Conservation (phyloP, 2,329 filamentous ascomycete genomes). For the Ceratocystis lukuohia region DNA sequence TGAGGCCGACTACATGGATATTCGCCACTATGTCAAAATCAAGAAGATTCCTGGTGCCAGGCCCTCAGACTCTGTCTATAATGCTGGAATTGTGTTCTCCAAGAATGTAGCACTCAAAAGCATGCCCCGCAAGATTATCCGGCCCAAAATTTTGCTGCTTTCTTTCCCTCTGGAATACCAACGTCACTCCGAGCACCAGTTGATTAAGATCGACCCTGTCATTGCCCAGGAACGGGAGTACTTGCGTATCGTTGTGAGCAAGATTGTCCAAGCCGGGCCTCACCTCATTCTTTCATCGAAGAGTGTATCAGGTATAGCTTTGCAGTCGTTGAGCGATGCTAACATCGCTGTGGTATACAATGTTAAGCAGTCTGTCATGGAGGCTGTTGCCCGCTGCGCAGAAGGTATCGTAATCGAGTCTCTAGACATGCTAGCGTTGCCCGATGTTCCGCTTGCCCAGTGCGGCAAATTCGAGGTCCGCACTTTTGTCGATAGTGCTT, state of each 20-base stretch:
- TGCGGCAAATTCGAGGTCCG: slow-evolving; percentile 88
- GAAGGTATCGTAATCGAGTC: slow-evolving; percentile 89
- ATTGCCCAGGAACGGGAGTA: slow-evolving; percentile 96
- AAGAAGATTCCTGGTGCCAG: slow-evolving; percentile 90
- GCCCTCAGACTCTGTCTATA: slow-evolving; percentile 86
- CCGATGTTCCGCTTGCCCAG: slow-evolving; percentile 59
- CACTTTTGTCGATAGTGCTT: slow-evolving; percentile 72
- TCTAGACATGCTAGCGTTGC: slow-evolving; percentile 73
- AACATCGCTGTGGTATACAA: slow-evolving; percentile 92
- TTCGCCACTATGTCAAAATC: slow-evolving; percentile 90
- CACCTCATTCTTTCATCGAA: slow-evolving; percentile 84
- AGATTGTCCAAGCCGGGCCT: slow-evolving; percentile 74
- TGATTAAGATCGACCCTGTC: slow-evolving; percentile 95
- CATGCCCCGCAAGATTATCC: slow-evolving; percentile 75
- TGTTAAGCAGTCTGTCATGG: slow-evolving; percentile 89
- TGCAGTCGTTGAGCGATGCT: slow-evolving; percentile 76
- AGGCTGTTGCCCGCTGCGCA: slow-evolving; percentile 83
- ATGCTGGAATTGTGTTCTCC: slow-evolving; percentile 91
- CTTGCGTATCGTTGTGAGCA: slow-evolving; percentile 75
- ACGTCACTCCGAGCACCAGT: slow-evolving; percentile 67
- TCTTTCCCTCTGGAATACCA: slow-evolving; percentile 95
- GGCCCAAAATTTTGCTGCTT: slow-evolving; percentile 80
- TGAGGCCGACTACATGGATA: slow-evolving; percentile 87
- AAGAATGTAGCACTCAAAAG: slow-evolving; percentile 94
- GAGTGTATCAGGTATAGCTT: slow-evolving; percentile 77